Evolutionary conservation across 257 asterid genomes (phyloP), one percentile per base, ranked within the genome.

Genomic region (Mentha longifolia): DNA sequence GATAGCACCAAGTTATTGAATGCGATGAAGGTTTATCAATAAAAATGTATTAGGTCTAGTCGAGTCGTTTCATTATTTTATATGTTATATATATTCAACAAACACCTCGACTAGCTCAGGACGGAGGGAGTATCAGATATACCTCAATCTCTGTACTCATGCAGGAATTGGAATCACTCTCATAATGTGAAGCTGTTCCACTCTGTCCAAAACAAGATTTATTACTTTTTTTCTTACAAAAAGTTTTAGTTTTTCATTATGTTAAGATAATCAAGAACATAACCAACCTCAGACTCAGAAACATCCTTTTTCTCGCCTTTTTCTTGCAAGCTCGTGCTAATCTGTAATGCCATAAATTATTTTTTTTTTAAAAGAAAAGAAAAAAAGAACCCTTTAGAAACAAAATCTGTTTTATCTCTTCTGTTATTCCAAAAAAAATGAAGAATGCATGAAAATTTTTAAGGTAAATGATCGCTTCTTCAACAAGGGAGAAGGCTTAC

Each of bases 401-500:
- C 50, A 20, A 19, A 22, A 47, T 42, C 45, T 37, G 61, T 41
- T 22, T 39, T 10, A 11, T 20, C n/a, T 22, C 70, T 54, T 31
- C 8, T 41, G 37, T 50, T 14, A 20, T 9, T 54, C 15, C 7
- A 9, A 8, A 33, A 8, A 33, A n/a, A 28, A 5, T 42, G 17
- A 25, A 61, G 51, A 46, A 46, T 9, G 69, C 43, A 31, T 67
- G 39, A 45, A 67, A 28, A 7, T 35, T 5, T 7, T n/a, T n/a
- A n/a, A n/a, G n/a, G n/a, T n/a, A n/a, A n/a, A 33, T 1, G 37
- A 33, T 33, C 37, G 1, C 37, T 33, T 33, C 37, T 22, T 31
- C 17, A 46, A 4, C 52, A 15, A 30, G n/a, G 50, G 16, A 39
- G 45, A n/a, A 47, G 22, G 59, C 87, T 87, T 76, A 91, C 98